phyloP scores from a whole-genome alignment of 108 stramenopile genomes.

The Pelagomonas calceolata region DNA sequence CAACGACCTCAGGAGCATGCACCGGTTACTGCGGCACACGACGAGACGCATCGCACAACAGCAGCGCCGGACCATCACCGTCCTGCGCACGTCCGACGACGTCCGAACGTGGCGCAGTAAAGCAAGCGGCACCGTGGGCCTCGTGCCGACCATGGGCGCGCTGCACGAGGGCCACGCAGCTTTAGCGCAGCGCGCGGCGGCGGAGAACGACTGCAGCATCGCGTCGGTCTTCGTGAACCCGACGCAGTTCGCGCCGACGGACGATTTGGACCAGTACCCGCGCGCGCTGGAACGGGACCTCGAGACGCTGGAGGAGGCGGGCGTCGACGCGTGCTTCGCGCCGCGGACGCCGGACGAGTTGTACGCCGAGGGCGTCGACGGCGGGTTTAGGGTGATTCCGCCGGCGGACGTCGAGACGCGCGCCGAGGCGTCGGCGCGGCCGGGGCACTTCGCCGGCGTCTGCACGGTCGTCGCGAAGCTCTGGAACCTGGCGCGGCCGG shows the following conservation, averaged over 20 bases:
- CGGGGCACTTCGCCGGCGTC: constrained; percentile 90
- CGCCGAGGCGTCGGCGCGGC: constrained; percentile 32
- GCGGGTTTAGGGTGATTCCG: constrained; percentile 28
- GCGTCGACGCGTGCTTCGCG: constrained; percentile 13
- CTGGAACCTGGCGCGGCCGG: constrained; percentile 84
- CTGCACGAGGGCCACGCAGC: constrained; percentile 86
- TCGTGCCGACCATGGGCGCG: constrained; percentile 98
- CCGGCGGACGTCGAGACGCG: background rate
- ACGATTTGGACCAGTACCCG: constrained; percentile 92
- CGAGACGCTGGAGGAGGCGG: constrained; percentile 30
- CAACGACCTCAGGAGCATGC: too few species aligned
- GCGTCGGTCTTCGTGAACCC: constrained; percentile 95
- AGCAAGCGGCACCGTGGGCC: background rate
- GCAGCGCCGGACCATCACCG: too few species aligned
- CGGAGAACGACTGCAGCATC: constrained; percentile 67
- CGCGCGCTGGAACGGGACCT: constrained; percentile 71
- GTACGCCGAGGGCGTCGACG: constrained; percentile 21
- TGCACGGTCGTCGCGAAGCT: constrained; percentile 95
- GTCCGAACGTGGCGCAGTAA: too few species aligned
- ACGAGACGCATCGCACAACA: too few species aligned
- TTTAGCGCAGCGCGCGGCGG: constrained; percentile 55
- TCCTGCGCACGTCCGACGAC: too few species aligned
- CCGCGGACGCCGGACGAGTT: constrained; percentile 26
- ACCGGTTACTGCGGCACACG: too few species aligned
- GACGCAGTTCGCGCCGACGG: constrained; percentile 81